Percentiles rank a stretch among this genome's conserved stretches.
Conservation (phyloP, 2,329 filamentous ascomycete species). For the Alternaria sp. region DNA sequence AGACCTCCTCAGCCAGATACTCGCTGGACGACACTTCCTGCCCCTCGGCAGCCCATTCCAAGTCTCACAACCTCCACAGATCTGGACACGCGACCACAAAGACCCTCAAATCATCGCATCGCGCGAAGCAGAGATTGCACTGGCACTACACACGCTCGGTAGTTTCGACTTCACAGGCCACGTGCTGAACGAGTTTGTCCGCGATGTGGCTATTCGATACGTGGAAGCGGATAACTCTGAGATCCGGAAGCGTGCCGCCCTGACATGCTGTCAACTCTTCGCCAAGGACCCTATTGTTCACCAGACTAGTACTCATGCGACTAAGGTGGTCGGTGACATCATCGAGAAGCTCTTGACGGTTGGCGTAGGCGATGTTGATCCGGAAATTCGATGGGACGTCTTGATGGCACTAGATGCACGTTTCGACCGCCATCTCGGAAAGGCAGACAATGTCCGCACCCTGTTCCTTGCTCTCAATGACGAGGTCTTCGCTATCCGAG, state of each 20-base stretch:
- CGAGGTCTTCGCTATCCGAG: conserved; percentile 88
- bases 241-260: conserved; percentile 89
- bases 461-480: conserved; percentile 96
- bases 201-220: conserved; percentile 97
- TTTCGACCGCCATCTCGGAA: conserved; percentile 95
- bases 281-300: conserved; percentile 97
- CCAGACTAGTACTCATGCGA: conserved; percentile 94
- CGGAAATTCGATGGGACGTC: conserved; percentile 87
- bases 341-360: conserved; percentile 96
- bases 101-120: conserved; percentile 82
- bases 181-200: conserved; percentile 96
- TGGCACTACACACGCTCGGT: conserved; percentile 93
- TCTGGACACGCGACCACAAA: conserved; percentile 86
- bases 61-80: conserved; percentile 79
- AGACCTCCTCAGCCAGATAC: conserved; percentile 91
- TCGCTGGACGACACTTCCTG: conserved; percentile 91
- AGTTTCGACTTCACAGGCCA: conserved; percentile 93
- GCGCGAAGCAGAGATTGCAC: conserved; percentile 84
- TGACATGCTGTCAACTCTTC: conserved; percentile 98
- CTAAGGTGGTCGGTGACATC: conserved; percentile 96
- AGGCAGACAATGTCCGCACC: conserved; percentile 95
- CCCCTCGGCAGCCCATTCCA: conserved; percentile 91
- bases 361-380: conserved; percentile 87
- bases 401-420: conserved; percentile 88
- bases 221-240: conserved; percentile 95